Evolutionary conservation across 768 basidiomycete genomes (phyloP).

Genomic region (Tricholoma flavovirens): DNA sequence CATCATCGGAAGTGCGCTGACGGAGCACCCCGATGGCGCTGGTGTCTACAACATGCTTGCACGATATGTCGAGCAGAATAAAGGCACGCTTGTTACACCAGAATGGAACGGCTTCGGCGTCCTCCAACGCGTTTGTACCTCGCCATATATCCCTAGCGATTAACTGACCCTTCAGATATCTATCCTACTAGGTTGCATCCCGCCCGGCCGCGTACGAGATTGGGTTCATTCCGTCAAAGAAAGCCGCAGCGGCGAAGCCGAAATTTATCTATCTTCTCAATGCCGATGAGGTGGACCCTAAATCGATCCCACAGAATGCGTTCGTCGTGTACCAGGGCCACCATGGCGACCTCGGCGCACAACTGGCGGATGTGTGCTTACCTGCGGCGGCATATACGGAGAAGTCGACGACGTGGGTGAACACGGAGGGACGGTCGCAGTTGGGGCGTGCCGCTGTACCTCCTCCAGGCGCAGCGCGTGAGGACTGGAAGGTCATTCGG

Average conservation of each 20-base stretch:
- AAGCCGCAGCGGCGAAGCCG: conserved; percentile 67
- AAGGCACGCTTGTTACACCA: conserved; percentile 66
- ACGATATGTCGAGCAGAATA: conserved; percentile 76
- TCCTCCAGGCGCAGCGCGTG: conserved; percentile 90
- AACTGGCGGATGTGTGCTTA: conserved; percentile 94
- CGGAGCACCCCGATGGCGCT: conserved; percentile 80
- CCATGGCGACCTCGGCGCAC: conserved; percentile 95
- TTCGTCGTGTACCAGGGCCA: conserved; percentile 99
- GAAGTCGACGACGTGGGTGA: conserved; percentile 85
- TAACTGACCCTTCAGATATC: background rate
- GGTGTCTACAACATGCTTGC: conserved; percentile 72
- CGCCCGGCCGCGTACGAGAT: conserved; percentile 92
- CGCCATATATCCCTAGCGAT: background rate
- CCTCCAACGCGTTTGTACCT: conserved; percentile 73
- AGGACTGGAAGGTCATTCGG: conserved; percentile 98
- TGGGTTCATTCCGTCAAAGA: conserved; percentile 84
- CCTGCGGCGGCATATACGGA: conserved; percentile 95
- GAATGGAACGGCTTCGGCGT: conserved; percentile 96
- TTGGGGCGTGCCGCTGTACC: conserved; percentile 87
- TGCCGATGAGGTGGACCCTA: conserved; percentile 89
- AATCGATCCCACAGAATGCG: conserved; percentile 81
- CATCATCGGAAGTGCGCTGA: conserved; percentile 83
- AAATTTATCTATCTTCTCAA: conserved; percentile 97
- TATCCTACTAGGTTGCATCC: conserved; percentile 65
- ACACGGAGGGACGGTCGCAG: conserved; percentile 93